These are phyloP conservation scores for Termitomyces sp. DNA, from an alignment of 768 basidiomycete genomes.

Conservation along the genomic window DNA sequence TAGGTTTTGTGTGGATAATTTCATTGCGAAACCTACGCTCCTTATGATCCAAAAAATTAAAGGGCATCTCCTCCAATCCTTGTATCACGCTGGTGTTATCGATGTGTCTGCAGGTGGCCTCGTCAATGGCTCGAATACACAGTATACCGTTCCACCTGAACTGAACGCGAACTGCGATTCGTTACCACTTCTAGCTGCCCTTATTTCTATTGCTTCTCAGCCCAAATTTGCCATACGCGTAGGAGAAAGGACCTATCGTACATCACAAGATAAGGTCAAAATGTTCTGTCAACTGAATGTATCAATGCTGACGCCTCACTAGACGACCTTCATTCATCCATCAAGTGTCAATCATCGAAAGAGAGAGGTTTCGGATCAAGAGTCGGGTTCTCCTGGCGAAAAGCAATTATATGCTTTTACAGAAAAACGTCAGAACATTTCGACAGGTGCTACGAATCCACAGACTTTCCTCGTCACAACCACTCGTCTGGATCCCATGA, in stretches of 20 bases:
- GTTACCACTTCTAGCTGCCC: conserved; percentile 72
- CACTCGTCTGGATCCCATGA: conserved; percentile 84
- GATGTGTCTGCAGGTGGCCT: conserved; percentile 73
- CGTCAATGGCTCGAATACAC: conserved; percentile 32
- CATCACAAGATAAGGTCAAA: conserved; percentile 79
- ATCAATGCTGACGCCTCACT: conserved; percentile 12
- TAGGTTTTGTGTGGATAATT: conserved; percentile 80
- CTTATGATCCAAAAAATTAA: conserved; percentile 80
- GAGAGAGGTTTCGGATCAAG: conserved; percentile 34
- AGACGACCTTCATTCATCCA: conserved; percentile 81
- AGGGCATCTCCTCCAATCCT: conserved; percentile 68
- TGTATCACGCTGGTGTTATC: conserved; percentile 81
- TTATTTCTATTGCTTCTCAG: conserved; percentile 84
- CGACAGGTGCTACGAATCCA: conserved; percentile 40
- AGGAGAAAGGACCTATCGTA: conserved; percentile 66
- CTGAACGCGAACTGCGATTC: conserved; percentile 75
- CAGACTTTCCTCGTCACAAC: conserved; percentile 77
- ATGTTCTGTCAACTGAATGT: background rate
- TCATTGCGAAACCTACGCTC: conserved; percentile 84
- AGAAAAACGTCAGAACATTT: conserved; percentile 82
- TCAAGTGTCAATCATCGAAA: conserved; percentile 83
- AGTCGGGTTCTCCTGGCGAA: conserved; percentile 35
- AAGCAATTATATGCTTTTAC: conserved; percentile 80
- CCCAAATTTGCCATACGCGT: conserved; percentile 88
- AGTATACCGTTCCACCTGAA: conserved; percentile 54